phyloP scores from a whole-genome alignment of 441 rosid genomes.

The Gossypium schwendimanii region DNA sequence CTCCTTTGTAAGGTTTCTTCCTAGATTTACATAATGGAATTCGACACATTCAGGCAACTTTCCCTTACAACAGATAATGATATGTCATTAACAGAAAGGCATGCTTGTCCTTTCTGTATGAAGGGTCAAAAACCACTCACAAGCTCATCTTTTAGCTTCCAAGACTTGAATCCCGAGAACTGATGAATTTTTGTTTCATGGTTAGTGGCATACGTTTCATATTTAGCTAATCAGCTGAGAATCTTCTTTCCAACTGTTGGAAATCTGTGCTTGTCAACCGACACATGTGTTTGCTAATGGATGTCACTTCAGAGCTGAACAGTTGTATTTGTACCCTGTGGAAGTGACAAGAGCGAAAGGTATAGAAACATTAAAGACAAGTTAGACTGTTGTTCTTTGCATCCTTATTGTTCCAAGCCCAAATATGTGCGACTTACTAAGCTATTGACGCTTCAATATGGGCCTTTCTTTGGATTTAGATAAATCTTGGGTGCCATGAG shows the following conservation, averaged over 20 bases:
- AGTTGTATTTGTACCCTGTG: conserved; percentile 21
- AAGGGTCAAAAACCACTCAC: conserved; percentile 1
- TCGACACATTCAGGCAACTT: neutral
- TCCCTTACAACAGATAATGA: neutral
- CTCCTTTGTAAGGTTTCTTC: neutral
- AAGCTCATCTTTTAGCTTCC: neutral
- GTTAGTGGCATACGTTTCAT: neutral
- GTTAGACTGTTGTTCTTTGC: neutral
- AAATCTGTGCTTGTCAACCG: neutral
- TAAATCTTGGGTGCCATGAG: neutral
- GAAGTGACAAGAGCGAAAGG: neutral
- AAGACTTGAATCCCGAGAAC: neutral
- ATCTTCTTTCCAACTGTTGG: neutral
- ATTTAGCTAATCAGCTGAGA: neutral
- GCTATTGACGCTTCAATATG: neutral
- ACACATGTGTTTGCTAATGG: neutral
- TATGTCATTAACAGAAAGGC: neutral
- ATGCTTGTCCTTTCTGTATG: neutral
- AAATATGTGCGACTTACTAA: neutral
- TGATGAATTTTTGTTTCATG: neutral
- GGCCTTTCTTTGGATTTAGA: neutral
- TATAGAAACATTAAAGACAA: neutral
- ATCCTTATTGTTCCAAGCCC: neutral
- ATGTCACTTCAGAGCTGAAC: conserved; percentile 6
- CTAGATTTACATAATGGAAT: neutral